Percentiles rank a stretch among this genome's conserved stretches.
Evolutionary conservation across 2,329 filamentous ascomycete genomes (phyloP).

Genomic region (Saccharata proteae): DNA sequence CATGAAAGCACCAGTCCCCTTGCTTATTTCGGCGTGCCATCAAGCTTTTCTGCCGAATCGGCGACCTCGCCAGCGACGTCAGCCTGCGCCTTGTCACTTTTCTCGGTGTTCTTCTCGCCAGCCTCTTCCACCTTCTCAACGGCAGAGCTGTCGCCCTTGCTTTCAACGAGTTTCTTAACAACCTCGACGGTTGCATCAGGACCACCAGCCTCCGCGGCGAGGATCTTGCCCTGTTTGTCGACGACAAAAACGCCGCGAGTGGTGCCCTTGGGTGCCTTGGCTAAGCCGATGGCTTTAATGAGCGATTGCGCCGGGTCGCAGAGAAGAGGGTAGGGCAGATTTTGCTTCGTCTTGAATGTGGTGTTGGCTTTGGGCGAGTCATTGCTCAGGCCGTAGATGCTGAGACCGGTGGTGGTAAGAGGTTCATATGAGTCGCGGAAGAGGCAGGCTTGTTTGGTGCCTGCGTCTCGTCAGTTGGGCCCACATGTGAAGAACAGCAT

Average conservation of each 20-base stretch:
- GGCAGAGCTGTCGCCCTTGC: slow-evolving; percentile 1
- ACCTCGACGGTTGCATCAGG: slow-evolving; percentile 67
- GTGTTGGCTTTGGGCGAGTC: slow-evolving; percentile 89
- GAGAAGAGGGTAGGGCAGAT: slow-evolving; percentile 74
- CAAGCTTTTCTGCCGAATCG: slow-evolving; percentile 31
- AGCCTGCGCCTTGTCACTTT: slow-evolving; percentile 21
- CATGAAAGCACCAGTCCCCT: no score
- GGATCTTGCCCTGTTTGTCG: slow-evolving; percentile 67
- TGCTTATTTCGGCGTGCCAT: slow-evolving; percentile 12
- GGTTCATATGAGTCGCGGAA: slow-evolving; percentile 77
- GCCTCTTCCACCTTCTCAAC: background rate
- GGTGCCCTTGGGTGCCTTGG: slow-evolving; percentile 71
- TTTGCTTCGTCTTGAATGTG: slow-evolving; percentile 84
- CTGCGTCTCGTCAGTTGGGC: no score
- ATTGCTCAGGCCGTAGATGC: slow-evolving; percentile 79
- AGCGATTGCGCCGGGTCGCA: slow-evolving; percentile 67
- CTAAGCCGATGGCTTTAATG: slow-evolving; percentile 78
- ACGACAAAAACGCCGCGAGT: slow-evolving; percentile 80
- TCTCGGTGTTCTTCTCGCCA: slow-evolving; percentile 13
- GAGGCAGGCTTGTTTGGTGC: slow-evolving; percentile 83
- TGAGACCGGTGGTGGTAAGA: slow-evolving; percentile 65
- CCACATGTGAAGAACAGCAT: background rate
- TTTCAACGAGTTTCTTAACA: slow-evolving; percentile 53
- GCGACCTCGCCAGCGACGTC: slow-evolving; percentile 34
- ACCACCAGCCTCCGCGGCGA: slow-evolving; percentile 61